Conservation (phyloP, 208 protist species). For the Trypanosoma avium region DNA sequence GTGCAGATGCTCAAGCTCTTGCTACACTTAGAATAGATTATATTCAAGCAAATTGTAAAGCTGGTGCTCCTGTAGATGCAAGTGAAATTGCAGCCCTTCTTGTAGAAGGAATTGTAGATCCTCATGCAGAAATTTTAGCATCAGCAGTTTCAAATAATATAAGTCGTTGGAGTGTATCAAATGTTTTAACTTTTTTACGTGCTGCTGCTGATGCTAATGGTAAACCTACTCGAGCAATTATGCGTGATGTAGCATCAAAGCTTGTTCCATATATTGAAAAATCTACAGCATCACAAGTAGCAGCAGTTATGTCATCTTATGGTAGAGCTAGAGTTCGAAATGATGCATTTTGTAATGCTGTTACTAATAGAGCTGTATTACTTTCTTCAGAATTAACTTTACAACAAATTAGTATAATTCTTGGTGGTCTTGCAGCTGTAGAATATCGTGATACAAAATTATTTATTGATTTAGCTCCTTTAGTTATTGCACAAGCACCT, state of each 20-base stretch:
- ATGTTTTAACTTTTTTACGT: conserved; percentile 36
- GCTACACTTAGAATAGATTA: conserved; percentile 17
- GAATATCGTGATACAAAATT: conserved; percentile 52
- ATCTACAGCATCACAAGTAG: conserved; percentile 66
- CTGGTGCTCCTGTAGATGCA: conserved; percentile 21
- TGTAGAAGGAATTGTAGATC: conserved; percentile 32
- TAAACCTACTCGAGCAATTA: conserved; percentile 34
- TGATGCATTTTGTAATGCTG: conserved; percentile 67
- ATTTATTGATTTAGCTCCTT: conserved; percentile 61
- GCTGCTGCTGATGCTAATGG: conserved; percentile 22
- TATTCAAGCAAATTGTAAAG: conserved; percentile 17
- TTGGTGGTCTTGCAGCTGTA: conserved; percentile 62
- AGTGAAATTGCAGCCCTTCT: conserved; percentile 31
- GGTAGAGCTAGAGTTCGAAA: conserved; percentile 63
- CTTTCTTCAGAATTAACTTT: conserved; percentile 41
- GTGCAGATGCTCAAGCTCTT: conserved; percentile 26
- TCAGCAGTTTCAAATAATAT: conserved; percentile 25
- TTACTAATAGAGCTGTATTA: conserved; percentile 35
- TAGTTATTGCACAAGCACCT: conserved; percentile 28
- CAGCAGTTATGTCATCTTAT: conserved; percentile 55
- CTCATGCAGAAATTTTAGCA: conserved; percentile 33
- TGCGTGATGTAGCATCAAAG: conserved; percentile 48
- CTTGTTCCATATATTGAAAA: conserved; percentile 46
- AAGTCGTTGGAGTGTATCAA: conserved; percentile 33
- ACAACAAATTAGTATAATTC: conserved; percentile 38